phyloP scores from a whole-genome alignment of 2,329 filamentous ascomycete species.

The Aspergillus terreus region DNA sequence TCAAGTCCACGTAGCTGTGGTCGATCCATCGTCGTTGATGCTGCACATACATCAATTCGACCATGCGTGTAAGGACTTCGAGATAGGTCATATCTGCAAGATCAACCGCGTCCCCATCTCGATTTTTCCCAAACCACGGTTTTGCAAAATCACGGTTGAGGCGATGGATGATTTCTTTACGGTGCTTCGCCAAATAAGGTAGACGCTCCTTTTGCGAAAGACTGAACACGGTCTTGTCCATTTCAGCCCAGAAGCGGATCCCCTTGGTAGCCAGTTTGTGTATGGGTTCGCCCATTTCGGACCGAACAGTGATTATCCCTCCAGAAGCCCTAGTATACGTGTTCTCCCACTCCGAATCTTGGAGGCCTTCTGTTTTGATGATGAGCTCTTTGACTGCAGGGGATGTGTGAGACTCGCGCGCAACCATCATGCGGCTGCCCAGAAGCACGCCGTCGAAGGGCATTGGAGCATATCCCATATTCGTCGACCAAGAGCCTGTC shows the following conservation, averaged over 20 bases:
- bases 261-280: constrained; percentile 39
- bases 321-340: constrained; percentile 84
- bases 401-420: constrained; percentile 86
- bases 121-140: constrained; percentile 87
- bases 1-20: constrained; percentile 70
- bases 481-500: constrained; percentile 81
- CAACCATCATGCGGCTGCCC: constrained; percentile 90
- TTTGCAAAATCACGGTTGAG: constrained; percentile 92
- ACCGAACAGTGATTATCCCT: constrained; percentile 84
- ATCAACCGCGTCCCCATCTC: constrained; percentile 70
- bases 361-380: constrained; percentile 71
- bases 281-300: constrained; percentile 42
- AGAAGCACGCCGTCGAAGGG: constrained; percentile 90
- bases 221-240: constrained; percentile 27
- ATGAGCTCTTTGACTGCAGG: constrained; percentile 81
- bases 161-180: constrained; percentile 83
- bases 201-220: constrained; percentile 44
- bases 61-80: constrained; percentile 76
- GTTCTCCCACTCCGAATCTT: constrained; percentile 78
- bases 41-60: constrained; percentile 82
- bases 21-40: constrained; percentile 88
- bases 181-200: constrained; percentile 77
- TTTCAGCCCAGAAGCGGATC: constrained; percentile 35
- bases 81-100: constrained; percentile 91
- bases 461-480: constrained; percentile 86